Evolutionary conservation across 2,329 filamentous ascomycete species (phyloP), one percentile per base, ranked within the genome.

Genomic region (Exophiala bonariae): DNA sequence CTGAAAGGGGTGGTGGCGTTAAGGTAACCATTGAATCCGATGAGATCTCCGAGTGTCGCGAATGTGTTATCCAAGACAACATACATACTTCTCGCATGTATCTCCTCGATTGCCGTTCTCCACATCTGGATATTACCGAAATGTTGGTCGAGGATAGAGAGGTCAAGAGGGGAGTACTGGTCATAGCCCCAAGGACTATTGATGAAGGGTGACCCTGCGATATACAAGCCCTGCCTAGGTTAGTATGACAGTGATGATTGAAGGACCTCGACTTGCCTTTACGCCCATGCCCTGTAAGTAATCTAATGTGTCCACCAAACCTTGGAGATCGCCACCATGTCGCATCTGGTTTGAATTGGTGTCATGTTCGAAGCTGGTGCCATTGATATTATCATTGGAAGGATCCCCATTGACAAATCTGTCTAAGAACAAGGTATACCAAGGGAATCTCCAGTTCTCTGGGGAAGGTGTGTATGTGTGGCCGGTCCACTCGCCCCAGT

Each of bases 21-120:
- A 51, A 81, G 66, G 55, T 75, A 80, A 1, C 79, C 80, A 44
- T 83, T 67, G 61, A 84, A 85, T 4, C 78, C 80, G 50, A 85
- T 75, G 41, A 85, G 68, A 56, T 85, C 80, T 41, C 79, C 77
- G 75, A 85, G 74, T 3, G 82, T 86, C 36, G 79, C 75, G 61
- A 85, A 75, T 2, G 82, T 85, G 59, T 85, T 85, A 61, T 85
- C 82, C 49, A 85, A 64, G 23, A 86, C 67, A 32, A 85, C 79
- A 66, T 83, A 84, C 81, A 86, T 85, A 43, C 73, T 77, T 22
- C 78, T 72, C 2, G 65, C 63, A 57, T 86, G 82, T n/a, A 85
- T 81, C 38, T 80, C 80, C 7, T 74, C 67, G 42, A 85, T 77
- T 2, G 76, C 74, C 36, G 69, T 63, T 57, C 80, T 75, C 80